Base-by-base conservation (phyloP, 768 basidiomycete genomes). In the Royoungia palumana region DNA sequence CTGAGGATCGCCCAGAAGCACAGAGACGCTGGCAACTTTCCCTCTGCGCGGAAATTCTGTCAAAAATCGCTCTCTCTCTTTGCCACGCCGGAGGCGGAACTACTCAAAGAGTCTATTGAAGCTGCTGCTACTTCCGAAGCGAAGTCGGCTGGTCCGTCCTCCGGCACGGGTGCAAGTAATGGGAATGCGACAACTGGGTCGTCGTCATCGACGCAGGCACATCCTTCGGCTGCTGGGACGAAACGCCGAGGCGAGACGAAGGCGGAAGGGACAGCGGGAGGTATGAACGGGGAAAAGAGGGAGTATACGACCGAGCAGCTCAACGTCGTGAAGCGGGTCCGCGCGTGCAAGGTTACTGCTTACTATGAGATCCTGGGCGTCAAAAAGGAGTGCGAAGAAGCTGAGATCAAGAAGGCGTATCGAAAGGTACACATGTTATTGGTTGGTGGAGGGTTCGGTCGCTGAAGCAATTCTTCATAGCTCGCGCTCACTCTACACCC, bases 321-420 rank as follows among this genome's bases (percentile, higher is more conserved):
- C 16, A 78, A 80, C 5, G 79, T 94, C 37, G 95, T 98, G 49
- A 88, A 89, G 68, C 76, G 93, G 42, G 87, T 98, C 40, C 78
- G 86, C 59, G 65, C 74, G 25, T 98, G 95, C 75, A 91, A 89
- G 68, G 79, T 84, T 22, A 89, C 89, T 22, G 85, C 89, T 62
- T 98, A 95, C 67, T 98, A 98, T 66, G 91, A 91, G 67, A 97
- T 98, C 53, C 68, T 98, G 58, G 76, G 79, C 6, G 66, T 93
- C 55, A 81, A 86, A 68, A 82, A 76, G 66, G 85, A 84, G 14
- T 93, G 91, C 60, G 88, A 90, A 28, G 92, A 93, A 61, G 75
- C 63, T 5, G 91, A 91, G 32, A 78, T 94, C 47, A 94, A 96
- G 77, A 94, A 90, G 71, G 94, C 94, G 8, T 98, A 97, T 75